phyloP scores from a whole-genome alignment of 768 basidiomycete species.

The Kwoniella europaea region DNA sequence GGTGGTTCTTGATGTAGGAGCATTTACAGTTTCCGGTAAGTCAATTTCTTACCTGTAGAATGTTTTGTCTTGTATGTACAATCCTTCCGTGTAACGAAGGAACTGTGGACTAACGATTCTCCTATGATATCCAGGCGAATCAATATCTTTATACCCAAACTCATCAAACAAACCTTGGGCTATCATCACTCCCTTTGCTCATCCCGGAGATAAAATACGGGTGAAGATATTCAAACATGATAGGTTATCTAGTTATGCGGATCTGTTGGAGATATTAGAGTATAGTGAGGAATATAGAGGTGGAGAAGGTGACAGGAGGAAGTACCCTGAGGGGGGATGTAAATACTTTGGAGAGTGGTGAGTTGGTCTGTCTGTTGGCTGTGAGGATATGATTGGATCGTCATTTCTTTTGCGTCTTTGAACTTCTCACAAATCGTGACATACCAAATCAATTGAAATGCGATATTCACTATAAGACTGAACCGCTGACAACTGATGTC shows the following conservation, averaged over 20 bases:
- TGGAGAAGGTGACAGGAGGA: constrained; percentile 66
- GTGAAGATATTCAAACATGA: constrained; percentile 72
- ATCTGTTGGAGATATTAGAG: constrained; percentile 58
- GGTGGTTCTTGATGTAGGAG: constrained; percentile 68
- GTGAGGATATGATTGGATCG: no score
- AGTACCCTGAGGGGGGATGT: constrained; percentile 71
- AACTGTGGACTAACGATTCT: neutral
- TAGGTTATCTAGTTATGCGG: constrained; percentile 74
- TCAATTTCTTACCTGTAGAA: neutral
- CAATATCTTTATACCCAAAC: constrained; percentile 60
- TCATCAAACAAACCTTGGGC: constrained; percentile 74
- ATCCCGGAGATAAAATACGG: constrained; percentile 80
- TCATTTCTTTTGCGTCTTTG: no score
- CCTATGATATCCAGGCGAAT: constrained; percentile 30
- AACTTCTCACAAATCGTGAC: no score
- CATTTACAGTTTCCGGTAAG: constrained; percentile 66
- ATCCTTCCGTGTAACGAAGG: no score
- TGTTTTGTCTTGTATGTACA: constrained; percentile 63
- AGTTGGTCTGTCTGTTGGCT: constrained; percentile 15
- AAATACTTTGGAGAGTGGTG: constrained; percentile 85
- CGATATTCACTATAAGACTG: no score
- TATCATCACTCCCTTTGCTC: constrained; percentile 77
- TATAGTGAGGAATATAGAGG: constrained; percentile 45
- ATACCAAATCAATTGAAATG: no score
- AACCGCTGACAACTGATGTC: neutral